Conservation (phyloP, 345 rosid genomes). For the Sisymbrium irio region DNA sequence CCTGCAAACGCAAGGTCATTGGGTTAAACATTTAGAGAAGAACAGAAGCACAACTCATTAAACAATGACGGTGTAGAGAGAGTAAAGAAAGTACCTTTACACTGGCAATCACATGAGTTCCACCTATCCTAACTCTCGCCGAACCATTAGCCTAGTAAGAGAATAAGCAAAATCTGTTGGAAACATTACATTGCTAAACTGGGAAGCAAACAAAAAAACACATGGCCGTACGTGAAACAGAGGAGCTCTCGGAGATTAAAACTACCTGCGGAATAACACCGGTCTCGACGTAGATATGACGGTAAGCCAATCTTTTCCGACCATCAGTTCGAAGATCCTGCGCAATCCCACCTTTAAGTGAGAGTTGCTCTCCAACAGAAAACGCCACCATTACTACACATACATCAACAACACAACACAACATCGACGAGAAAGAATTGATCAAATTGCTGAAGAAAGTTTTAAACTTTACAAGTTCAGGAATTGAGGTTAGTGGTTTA, state of each 20-base stretch:
- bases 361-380: slow-evolving; percentile 67
- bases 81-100: slow-evolving; percentile 61
- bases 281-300: slow-evolving; percentile 68
- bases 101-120: slow-evolving; percentile 88
- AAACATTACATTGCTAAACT: neutral
- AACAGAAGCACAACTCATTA: neutral
- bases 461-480: neutral
- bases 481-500: neutral
- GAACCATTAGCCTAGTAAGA: slow-evolving; percentile 81
- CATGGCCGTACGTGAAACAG: too few species aligned
- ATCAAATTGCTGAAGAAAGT: neutral
- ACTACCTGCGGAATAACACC: slow-evolving; percentile 87
- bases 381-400: slow-evolving; percentile 65
- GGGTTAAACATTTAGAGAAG: neutral
- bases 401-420: neutral
- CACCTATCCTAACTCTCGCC: slow-evolving; percentile 73
- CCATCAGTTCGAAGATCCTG: slow-evolving; percentile 83
- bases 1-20: slow-evolving; percentile 44
- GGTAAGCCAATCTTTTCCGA: slow-evolving; percentile 60
- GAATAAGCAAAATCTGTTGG: neutral
- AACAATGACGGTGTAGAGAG: slow-evolving; percentile 1
- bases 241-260: neutral
- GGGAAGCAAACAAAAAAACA: too few species aligned
- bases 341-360: slow-evolving; percentile 78
- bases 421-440: neutral